phyloP scores from a whole-genome alignment of 2,329 filamentous ascomycete species.

The Botryotinia convoluta region DNA sequence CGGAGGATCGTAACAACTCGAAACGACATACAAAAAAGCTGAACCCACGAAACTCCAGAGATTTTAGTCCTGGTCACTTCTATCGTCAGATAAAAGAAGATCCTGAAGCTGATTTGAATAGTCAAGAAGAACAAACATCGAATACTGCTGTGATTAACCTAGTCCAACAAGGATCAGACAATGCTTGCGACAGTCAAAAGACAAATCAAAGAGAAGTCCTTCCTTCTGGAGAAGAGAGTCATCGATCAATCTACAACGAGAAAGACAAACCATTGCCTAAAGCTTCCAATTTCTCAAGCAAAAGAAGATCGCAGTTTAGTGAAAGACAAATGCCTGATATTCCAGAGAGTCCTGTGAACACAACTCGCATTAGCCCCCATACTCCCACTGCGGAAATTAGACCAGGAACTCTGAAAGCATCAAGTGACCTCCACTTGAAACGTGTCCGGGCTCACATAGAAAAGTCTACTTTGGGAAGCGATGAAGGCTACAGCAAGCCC shows the following conservation, averaged over 20 bases:
- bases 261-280: background rate
- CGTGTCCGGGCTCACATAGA: background rate
- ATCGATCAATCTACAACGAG: background rate
- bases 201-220: background rate
- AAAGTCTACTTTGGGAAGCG: background rate
- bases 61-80: conserved; percentile 1
- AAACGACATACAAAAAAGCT: background rate
- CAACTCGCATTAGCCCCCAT: background rate
- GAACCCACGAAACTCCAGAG: conserved; percentile 3
- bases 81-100: background rate
- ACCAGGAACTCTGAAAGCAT: background rate
- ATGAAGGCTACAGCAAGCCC: background rate
- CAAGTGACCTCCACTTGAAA: background rate
- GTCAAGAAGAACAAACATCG: background rate
- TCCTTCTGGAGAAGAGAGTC: too few species aligned
- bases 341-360: background rate
- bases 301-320: conserved; percentile 8
- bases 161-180: background rate
- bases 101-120: background rate
- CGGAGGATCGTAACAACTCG: conserved; percentile 8
- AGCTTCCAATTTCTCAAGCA: background rate
- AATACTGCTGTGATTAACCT: background rate
- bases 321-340: conserved; percentile 14
- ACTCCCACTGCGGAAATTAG: background rate
- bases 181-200: background rate